Percentiles rank a stretch among this genome's conserved stretches.
Evolutionary conservation across 2,329 filamentous ascomycete species (phyloP).

Genomic region (Neophaeococcomyces aloes): DNA sequence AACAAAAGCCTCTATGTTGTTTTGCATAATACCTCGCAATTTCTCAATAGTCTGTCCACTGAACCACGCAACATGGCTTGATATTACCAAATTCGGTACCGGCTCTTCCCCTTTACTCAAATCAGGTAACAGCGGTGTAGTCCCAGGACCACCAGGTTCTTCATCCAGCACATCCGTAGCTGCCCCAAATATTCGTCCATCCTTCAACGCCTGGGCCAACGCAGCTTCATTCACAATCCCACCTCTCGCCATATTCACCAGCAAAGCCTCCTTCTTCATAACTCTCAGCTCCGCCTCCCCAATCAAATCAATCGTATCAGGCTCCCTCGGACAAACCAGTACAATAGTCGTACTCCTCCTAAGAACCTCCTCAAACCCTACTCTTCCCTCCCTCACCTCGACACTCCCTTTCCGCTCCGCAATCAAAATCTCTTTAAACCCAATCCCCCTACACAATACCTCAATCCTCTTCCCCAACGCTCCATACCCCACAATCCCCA

Average conservation of each 20-base stretch:
- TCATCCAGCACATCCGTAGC: constrained; percentile 42
- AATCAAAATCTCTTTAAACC: constrained; percentile 38
- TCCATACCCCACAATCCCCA: constrained; percentile 43
- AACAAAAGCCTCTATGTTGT: constrained; percentile 2
- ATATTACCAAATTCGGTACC: constrained; percentile 41
- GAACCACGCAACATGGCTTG: constrained; percentile 45
- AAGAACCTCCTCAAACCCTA: constrained; percentile 26
- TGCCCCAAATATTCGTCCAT: constrained; percentile 38
- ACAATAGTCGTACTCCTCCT: constrained; percentile 25
- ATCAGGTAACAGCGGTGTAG: constrained; percentile 34
- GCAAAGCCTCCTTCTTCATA: constrained; percentile 36
- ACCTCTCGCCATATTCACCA: constrained; percentile 42
- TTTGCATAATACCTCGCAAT: constrained; percentile 21
- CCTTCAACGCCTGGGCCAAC: constrained; percentile 35
- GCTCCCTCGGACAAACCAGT: constrained; percentile 24
- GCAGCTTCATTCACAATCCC: constrained; percentile 43
- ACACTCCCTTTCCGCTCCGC: constrained; percentile 35
- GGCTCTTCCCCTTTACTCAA: constrained; percentile 26
- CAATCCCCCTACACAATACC: constrained; percentile 34
- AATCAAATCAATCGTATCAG: constrained; percentile 28
- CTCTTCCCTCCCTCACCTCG: constrained; percentile 8
- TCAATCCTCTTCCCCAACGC: constrained; percentile 39
- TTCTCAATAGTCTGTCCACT: constrained; percentile 38
- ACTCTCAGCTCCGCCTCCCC: constrained; percentile 31
- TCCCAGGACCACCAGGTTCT: constrained; percentile 38